Evolutionary conservation across 345 rosid genomes (phyloP).

Genomic region (Rhodamnia argentea): DNA sequence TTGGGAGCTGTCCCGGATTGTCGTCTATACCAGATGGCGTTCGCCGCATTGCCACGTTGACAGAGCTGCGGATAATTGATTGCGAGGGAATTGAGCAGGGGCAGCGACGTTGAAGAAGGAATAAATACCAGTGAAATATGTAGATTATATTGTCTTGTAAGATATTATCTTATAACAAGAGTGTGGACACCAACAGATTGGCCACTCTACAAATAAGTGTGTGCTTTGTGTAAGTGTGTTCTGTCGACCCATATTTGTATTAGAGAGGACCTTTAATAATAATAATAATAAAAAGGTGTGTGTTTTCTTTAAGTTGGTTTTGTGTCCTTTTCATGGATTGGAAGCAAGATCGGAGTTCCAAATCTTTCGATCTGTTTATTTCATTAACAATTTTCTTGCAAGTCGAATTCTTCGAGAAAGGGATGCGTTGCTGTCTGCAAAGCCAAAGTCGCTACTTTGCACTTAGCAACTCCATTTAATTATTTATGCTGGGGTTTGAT

Average conservation of each 20-base stretch:
- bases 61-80: too few species aligned
- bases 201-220: neutral
- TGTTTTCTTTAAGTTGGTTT: too few species aligned
- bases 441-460: too few species aligned
- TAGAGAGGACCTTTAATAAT: too few species aligned
- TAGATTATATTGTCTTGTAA: neutral
- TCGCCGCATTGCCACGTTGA: slow-evolving; percentile 3
- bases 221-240: too few species aligned
- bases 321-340: too few species aligned
- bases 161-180: neutral
- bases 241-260: too few species aligned
- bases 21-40: slow-evolving; percentile 4
- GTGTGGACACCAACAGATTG: neutral
- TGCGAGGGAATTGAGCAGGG: too few species aligned
- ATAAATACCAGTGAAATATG: too few species aligned
- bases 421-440: neutral
- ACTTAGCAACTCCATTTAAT: neutral
- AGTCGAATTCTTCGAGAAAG: neutral
- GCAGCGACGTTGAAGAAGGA: neutral
- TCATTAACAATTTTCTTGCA: neutral
- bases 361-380: neutral
- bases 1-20: neutral
- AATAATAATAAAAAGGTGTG: too few species aligned
- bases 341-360: too few species aligned
- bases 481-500: too few species aligned